These are phyloP conservation scores for Beauveria varroae DNA, from an alignment of 2,329 filamentous ascomycete genomes.

Conservation along the genomic window DNA sequence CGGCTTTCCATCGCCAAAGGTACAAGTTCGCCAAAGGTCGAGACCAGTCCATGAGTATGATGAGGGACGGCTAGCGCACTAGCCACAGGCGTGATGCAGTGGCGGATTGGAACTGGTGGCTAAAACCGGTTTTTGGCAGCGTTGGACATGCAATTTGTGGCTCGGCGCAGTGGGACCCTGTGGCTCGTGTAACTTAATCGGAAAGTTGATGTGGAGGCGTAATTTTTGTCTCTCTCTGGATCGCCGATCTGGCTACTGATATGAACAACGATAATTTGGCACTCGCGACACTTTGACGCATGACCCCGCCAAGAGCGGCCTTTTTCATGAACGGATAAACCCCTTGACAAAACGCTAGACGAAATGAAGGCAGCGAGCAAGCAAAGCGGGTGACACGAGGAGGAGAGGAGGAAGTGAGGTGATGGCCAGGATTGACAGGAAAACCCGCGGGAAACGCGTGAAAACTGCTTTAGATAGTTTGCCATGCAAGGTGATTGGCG, in stretches of 20 bases:
- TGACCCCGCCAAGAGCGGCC: neutral
- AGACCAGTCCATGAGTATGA: neutral
- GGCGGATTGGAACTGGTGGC: neutral
- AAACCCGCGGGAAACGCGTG: neutral
- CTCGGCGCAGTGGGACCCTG: neutral
- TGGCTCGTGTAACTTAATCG: neutral
- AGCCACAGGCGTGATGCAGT: conserved; percentile 1
- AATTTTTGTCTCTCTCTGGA: neutral
- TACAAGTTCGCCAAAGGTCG: neutral
- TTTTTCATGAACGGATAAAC: neutral
- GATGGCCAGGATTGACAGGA: too few relatives aligned
- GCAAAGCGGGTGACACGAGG: neutral
- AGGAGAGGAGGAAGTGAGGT: neutral
- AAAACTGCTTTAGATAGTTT: too few relatives aligned
- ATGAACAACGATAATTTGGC: neutral
- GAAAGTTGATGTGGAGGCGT: neutral
- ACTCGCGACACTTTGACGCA: neutral
- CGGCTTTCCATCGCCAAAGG: neutral
- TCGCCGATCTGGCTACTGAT: conserved; percentile 3
- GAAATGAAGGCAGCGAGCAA: neutral
- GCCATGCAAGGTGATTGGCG: neutral
- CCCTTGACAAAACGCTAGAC: neutral
- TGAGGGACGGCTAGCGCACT: neutral
- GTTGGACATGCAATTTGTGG: neutral
- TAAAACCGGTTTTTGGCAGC: conserved; percentile 5